Base-by-base conservation (phyloP, 2,329 filamentous ascomycete genomes). In the Calonectria montana region DNA sequence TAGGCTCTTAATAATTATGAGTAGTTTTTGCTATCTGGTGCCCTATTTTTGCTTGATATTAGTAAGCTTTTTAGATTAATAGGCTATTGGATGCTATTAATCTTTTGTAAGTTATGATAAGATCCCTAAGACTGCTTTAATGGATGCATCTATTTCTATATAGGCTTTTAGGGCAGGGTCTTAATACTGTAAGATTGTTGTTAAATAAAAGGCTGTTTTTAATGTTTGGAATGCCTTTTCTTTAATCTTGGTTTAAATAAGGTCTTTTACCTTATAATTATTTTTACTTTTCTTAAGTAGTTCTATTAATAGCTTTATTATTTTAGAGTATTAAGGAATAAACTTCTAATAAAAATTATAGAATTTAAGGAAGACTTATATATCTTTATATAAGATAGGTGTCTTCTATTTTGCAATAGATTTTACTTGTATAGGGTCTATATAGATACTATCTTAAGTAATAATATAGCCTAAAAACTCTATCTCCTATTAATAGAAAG, bases 321-420 rank as follows among this genome's bases (percentile, higher is more conserved):
- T 66, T 63, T 35, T 61, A 48, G 16, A 65, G 50, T 27, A 65
- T 0, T 37, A 25, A 1, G 27, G 35, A 29, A 70, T 69, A 74
- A 61, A 65, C 2, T 37, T 57, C 5, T 63, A 70, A 61, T 47
- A 71, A 21, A 53, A 68, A 31, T 50, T 65, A 70, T 69, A 72
- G 61, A 43, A 62, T n/a, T 41, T 23, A 50, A 66, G 25, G 48
- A 43, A 65, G 10, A 70, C 23, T 45, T 62, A 70, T 37, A 68
- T 63, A 31, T 53, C 47, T 65, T 66, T 63, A 23, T 48, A 67
- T 15, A 43, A 48, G n/a, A 35, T 65, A n/a, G 37, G n/a, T 53
- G 39, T 9, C 39, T 59, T 50, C 43, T 70, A 63, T 6, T 59
- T 65, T 13, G 23, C 39, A 59, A 72, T 67, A 57, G 62, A 43